Evolutionary conservation across 371 early-diverging fungal species (phyloP), one percentile per base, ranked within the genome.

Genomic region (Dinochytrium kinnereticum): DNA sequence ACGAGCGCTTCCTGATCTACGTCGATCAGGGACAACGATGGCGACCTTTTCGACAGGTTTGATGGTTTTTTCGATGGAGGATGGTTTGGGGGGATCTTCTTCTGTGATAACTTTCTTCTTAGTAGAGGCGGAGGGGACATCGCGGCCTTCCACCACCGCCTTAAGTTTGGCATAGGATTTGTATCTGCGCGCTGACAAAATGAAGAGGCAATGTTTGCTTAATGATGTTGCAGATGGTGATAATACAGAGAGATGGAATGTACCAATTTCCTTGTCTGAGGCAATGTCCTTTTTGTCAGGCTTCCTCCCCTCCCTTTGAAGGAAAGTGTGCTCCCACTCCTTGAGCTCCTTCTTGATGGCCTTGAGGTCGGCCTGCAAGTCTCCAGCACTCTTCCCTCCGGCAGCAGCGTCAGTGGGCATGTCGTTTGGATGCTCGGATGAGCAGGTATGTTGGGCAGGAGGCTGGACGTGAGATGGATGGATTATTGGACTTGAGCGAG

Each of bases 221-320:
- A 28, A 30, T 5, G 49, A 70, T 13, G 36, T 21, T 17, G n/a
- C 50, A n/a, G n/a, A n/a, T n/a, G n/a, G n/a, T n/a, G n/a, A n/a
- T n/a, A n/a, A n/a, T n/a, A n/a, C n/a, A n/a, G n/a, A n/a, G n/a
- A n/a, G n/a, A n/a, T n/a, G n/a, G 13, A 31, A 51, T 78, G 1
- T 33, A 85, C 85, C 83, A 39, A 86, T 83, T 1, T 73, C 76
- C 57, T 70, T 69, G 69, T 85, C 77, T 24, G 51, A 67, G 10
- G 80, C 77, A 59, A 88, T 86, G 69, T 88, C 88, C 31, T 76
- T 59, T 79, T 85, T 88, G 59, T 76, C 77, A n/a, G 88, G 87
- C 72, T 85, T 85, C 24, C 87, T n/a, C 0, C 85, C 87, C 31
- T 86, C 68, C 30, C 57, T 37, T 0, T 64, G 69, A 5, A 76